phyloP scores from a whole-genome alignment of 2,329 filamentous ascomycete genomes.

The Furcasterigmium sp. region DNA sequence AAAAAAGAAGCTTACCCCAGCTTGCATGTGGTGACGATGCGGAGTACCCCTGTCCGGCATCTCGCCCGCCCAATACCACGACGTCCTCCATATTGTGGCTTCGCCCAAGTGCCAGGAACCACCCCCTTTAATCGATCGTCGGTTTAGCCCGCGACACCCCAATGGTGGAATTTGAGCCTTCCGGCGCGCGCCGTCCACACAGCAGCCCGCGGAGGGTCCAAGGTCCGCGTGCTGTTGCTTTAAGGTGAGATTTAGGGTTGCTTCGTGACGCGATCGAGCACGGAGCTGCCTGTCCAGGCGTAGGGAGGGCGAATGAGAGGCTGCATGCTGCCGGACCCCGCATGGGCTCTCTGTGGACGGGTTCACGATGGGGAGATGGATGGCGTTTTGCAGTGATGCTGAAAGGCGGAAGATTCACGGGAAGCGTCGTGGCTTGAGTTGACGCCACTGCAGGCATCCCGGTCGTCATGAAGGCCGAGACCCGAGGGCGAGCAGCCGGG shows the following conservation, averaged over 20 bases:
- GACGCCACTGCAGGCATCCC: neutral
- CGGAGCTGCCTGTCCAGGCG: neutral
- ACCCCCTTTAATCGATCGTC: neutral
- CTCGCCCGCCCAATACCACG: neutral
- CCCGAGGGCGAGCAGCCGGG: no score
- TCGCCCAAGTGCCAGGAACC: constrained; percentile 1
- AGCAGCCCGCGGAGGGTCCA: neutral
- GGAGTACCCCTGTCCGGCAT: neutral
- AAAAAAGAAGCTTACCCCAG: neutral
- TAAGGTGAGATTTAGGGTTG: neutral
- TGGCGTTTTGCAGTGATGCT: neutral
- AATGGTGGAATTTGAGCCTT: neutral
- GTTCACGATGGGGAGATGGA: neutral
- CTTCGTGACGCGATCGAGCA: neutral
- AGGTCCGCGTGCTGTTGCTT: neutral
- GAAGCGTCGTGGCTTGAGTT: neutral
- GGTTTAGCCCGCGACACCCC: neutral
- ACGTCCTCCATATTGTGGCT: neutral
- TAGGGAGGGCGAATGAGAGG: neutral
- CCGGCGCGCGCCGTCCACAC: neutral
- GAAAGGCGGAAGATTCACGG: neutral
- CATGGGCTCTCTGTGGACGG: neutral
- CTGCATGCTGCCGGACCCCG: neutral
- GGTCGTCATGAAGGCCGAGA: no score
- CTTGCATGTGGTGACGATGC: neutral